phyloP scores from a whole-genome alignment of 2,329 filamentous ascomycete species.

The Diaporthe humulicola region DNA sequence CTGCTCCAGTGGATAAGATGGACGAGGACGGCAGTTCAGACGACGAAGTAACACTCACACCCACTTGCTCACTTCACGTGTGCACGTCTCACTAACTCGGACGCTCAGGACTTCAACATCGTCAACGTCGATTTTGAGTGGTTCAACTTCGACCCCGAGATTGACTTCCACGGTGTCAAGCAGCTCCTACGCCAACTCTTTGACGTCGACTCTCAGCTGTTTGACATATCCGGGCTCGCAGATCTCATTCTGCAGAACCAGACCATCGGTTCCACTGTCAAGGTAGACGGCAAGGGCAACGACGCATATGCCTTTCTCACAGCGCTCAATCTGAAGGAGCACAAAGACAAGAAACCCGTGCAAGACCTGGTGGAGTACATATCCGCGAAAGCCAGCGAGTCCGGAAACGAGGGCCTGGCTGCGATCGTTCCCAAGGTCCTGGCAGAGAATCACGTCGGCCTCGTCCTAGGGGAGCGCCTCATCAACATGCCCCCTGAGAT shows the following conservation, averaged over 20 bases:
- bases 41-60: conserved; percentile 59
- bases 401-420: conserved; percentile 66
- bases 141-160: conserved; percentile 91
- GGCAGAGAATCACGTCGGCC: conserved; percentile 75
- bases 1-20: conserved; percentile 48
- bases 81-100: conserved; percentile 39
- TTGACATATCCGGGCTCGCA: conserved; percentile 88
- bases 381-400: conserved; percentile 65
- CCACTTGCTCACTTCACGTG: conserved; percentile 30
- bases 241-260: conserved; percentile 91
- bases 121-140: conserved; percentile 98
- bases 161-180: conserved; percentile 97
- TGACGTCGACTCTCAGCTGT: conserved; percentile 86
- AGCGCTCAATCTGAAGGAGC: conserved; percentile 84
- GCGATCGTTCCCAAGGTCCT: conserved; percentile 71
- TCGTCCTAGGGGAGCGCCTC: conserved; percentile 91
- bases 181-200: conserved; percentile 91
- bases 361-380: conserved; percentile 81
- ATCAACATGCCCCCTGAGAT: conserved; percentile 98
- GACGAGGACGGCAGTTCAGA: conserved; percentile 64
- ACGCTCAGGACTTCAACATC: conserved; percentile 83
- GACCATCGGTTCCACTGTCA: conserved; percentile 92
- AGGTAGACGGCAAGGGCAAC: conserved; percentile 93
- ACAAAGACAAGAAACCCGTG: conserved; percentile 81
- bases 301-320: conserved; percentile 96